A percentile compares a stretch with the other conserved stretches of the same genome.
phyloP scores from a whole-genome alignment of 306 rosid genomes.

The Vachellia pachyceras region DNA sequence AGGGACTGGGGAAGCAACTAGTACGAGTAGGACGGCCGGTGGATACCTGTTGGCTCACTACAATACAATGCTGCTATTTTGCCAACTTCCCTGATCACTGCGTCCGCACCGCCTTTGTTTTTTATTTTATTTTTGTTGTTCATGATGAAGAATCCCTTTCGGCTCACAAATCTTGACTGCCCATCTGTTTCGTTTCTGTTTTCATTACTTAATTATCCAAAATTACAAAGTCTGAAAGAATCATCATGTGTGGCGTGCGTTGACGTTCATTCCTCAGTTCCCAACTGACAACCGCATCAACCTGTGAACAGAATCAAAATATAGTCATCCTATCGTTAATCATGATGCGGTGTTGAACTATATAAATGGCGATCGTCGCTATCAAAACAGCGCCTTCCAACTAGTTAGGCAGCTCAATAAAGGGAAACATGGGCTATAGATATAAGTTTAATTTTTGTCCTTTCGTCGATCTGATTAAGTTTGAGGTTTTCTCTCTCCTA shows the following conservation, averaged over 20 bases:
- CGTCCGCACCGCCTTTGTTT: background rate
- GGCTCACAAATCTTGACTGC: background rate
- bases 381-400: background rate
- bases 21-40: background rate
- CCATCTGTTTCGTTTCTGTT: background rate
- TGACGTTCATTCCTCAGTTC: background rate
- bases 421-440: no score
- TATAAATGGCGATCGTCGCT: constrained; percentile 3
- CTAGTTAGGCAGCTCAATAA: no score
- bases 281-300: background rate
- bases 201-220: background rate
- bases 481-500: background rate
- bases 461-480: background rate
- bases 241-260: background rate
- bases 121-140: background rate
- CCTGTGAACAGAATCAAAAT: background rate
- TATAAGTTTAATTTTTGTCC: background rate
- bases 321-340: background rate
- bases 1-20: background rate
- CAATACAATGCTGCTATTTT: background rate
- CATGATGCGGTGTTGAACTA: background rate
- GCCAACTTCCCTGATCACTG: background rate
- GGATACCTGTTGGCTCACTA: background rate
- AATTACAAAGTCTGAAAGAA: no score
- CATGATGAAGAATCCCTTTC: background rate